A percentile compares a stretch with the other conserved stretches of the same genome.
Evolutionary conservation across 1,139 yeast species (phyloP).

Genomic region (Lodderomyces margitis): DNA sequence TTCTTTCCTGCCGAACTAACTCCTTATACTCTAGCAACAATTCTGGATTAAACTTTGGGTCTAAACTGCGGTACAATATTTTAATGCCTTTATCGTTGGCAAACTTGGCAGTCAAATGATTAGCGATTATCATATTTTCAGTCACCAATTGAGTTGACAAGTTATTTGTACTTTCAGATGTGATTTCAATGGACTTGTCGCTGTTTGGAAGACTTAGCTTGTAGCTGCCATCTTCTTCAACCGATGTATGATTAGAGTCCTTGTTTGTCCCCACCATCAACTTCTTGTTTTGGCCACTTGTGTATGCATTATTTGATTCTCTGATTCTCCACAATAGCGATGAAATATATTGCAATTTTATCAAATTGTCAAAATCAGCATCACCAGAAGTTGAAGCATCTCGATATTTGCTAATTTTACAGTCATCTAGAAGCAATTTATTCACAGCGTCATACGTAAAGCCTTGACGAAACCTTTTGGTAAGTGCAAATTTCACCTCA

Average conservation of each 20-base stretch:
- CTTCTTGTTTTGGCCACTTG: constrained; percentile 1
- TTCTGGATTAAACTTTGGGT: constrained; percentile 25
- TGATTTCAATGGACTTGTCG: constrained; percentile 4
- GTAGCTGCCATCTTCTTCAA: neutral
- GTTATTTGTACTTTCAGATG: neutral
- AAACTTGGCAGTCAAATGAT: constrained; percentile 56
- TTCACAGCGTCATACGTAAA: constrained; percentile 40
- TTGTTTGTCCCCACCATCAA: constrained; percentile 1
- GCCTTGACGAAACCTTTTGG: constrained; percentile 31
- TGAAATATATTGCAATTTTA: constrained; percentile 30
- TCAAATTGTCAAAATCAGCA: constrained; percentile 25
- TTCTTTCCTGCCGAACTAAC: constrained; percentile 4
- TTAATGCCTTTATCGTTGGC: constrained; percentile 50
- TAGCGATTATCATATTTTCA: constrained; percentile 80
- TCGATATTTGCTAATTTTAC: constrained; percentile 5
- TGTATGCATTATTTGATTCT: constrained; percentile 7
- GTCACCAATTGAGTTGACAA: constrained; percentile 51
- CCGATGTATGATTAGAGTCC: neutral
- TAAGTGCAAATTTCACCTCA: constrained; percentile 15
- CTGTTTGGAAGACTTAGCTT: constrained; percentile 1
- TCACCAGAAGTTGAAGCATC: constrained; percentile 12
- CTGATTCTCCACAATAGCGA: constrained; percentile 13
- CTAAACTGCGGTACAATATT: constrained; percentile 50
- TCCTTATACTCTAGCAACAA: constrained; percentile 40
- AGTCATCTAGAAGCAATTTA: constrained; percentile 23